Conservation (phyloP, 1,139 yeast genomes). For the Saccharomyces hybrid region DNA sequence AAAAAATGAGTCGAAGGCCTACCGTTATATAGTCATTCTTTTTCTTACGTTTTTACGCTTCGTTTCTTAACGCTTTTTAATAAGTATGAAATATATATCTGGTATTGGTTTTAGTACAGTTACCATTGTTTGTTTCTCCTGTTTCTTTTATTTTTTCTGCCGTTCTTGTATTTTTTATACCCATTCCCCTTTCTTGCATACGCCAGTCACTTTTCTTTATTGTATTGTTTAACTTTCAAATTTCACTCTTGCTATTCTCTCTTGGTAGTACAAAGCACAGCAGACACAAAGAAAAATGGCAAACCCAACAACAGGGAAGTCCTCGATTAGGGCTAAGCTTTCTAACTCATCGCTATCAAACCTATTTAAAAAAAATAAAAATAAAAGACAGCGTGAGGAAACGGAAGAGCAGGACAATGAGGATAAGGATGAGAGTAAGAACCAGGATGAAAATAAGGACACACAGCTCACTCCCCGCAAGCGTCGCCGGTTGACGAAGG, state of each 20-base stretch:
- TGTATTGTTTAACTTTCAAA: not conserved
- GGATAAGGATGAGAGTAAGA: conserved; percentile 16
- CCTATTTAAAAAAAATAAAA: conserved; percentile 24
- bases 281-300: conserved; percentile 5
- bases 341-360: conserved; percentile 27
- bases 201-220: not conserved
- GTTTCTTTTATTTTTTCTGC: not conserved
- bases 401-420: conserved; percentile 7
- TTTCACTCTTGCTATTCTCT: not conserved
- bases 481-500: conserved; percentile 20
- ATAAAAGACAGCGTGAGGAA: conserved; percentile 16
- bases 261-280: not conserved
- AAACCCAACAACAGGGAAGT: conserved; percentile 12
- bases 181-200: not conserved
- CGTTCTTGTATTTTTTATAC: not conserved
- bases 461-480: conserved; percentile 4
- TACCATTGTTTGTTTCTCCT: not conserved
- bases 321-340: conserved; percentile 23
- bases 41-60: not conserved
- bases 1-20: not conserved
- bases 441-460: conserved; percentile 30
- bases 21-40: not conserved
- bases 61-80: not conserved
- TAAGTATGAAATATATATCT: not conserved
- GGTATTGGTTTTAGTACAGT: not conserved